Evolutionary conservation across 345 rosid species (phyloP).

Genomic region (Viola odorata): DNA sequence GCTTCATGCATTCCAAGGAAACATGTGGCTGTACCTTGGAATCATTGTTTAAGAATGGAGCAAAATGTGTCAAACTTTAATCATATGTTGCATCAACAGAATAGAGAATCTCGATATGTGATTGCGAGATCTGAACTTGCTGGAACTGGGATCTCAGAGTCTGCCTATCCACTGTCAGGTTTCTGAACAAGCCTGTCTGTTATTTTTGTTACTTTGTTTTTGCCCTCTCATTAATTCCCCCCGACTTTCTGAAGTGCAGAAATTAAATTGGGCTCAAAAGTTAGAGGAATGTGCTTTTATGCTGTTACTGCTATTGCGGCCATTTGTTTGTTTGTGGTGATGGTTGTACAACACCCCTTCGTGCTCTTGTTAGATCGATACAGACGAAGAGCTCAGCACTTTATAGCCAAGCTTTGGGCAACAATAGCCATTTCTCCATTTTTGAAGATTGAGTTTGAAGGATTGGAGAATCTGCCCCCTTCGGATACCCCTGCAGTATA

Average conservation of each 20-base stretch:
- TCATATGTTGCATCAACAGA: constrained; percentile 23
- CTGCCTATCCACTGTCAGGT: constrained; percentile 56
- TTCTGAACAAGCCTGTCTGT: constrained; percentile 5
- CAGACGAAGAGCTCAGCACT: constrained; percentile 64
- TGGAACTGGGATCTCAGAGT: constrained; percentile 46
- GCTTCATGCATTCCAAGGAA: constrained; percentile 24
- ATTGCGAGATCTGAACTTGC: constrained; percentile 59
- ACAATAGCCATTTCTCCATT: constrained; percentile 45
- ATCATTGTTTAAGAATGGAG: constrained; percentile 19
- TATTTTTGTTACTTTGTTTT: constrained; percentile 1
- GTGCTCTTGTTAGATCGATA: constrained; percentile 70
- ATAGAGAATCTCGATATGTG: constrained; percentile 24
- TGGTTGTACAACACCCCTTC: constrained; percentile 69
- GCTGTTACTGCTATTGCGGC: constrained; percentile 55
- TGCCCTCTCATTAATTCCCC: background rate
- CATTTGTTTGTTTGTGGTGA: constrained; percentile 48
- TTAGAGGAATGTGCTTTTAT: constrained; percentile 78
- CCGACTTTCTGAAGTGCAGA: constrained; percentile 38
- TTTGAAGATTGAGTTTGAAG: constrained; percentile 50
- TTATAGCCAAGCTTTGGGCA: constrained; percentile 77
- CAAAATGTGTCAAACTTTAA: constrained; percentile 21
- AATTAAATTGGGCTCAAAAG: constrained; percentile 45
- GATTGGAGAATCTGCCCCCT: constrained; percentile 77
- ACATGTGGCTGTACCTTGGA: constrained; percentile 19
- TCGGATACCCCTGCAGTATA: constrained; percentile 74